phyloP scores from a whole-genome alignment of 805 yeast genomes.

The Wickerhamomyces ciferrii region DNA sequence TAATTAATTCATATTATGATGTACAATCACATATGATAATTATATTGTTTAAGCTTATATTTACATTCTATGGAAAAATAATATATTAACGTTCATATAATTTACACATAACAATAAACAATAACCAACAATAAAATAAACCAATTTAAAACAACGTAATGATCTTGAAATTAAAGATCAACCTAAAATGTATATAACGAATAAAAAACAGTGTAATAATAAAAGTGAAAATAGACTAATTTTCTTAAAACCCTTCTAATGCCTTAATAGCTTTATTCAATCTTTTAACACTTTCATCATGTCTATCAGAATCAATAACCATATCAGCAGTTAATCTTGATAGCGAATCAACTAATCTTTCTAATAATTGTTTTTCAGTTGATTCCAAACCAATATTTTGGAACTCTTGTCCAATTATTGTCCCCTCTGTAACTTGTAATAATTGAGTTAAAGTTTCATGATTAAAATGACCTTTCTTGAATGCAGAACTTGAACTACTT shows the following conservation, averaged over 20 bases:
- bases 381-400: slow-evolving; percentile 65
- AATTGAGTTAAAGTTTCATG: slow-evolving; percentile 30
- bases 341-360: slow-evolving; percentile 79
- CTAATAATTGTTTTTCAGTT: slow-evolving; percentile 74
- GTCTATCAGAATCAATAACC: slow-evolving; percentile 77
- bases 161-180: no score
- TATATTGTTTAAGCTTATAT: no score
- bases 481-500: slow-evolving; percentile 2
- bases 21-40: no score
- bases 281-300: slow-evolving; percentile 74
- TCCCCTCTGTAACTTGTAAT: slow-evolving; percentile 34
- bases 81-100: no score
- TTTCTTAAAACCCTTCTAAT: slow-evolving; percentile 75
- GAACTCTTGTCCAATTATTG: slow-evolving; percentile 53
- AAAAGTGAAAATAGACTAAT: no score
- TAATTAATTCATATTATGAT: no score
- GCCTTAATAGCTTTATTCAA: slow-evolving; percentile 79
- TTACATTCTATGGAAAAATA: no score
- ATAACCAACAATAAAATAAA: no score
- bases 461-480: slow-evolving; percentile 17
- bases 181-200: no score
- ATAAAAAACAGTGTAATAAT: no score
- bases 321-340: slow-evolving; percentile 86
- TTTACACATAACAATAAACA: no score
- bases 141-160: no score